A percentile compares a stretch with the other conserved stretches of the same genome.
phyloP scores from a whole-genome alignment of 305 asterid genomes.

The Solanum hybrid region DNA sequence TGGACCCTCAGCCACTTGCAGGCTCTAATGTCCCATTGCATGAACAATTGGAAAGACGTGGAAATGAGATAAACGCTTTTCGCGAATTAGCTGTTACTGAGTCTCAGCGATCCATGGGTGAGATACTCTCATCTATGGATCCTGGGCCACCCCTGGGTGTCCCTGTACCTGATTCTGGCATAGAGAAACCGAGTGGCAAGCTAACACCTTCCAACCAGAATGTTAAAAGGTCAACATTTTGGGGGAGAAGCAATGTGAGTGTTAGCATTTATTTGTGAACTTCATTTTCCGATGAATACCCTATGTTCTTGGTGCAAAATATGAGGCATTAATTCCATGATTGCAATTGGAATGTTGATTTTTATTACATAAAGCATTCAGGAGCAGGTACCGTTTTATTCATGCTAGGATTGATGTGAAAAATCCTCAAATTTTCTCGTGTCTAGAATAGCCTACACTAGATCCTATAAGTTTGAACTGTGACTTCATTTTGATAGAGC shows the following conservation, averaged over 20 bases:
- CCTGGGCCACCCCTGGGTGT: conserved; percentile 53
- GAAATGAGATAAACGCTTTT: conserved; percentile 40
- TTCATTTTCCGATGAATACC: neutral
- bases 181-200: conserved; percentile 47
- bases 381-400: neutral
- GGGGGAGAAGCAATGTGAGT: conserved; percentile 91
- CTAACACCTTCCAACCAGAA: conserved; percentile 40
- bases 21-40: conserved; percentile 37
- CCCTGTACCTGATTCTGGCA: conserved; percentile 44
- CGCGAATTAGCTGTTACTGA: conserved; percentile 43
- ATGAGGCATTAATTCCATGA: neutral
- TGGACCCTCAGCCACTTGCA: conserved; percentile 33
- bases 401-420: neutral
- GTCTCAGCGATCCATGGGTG: conserved; percentile 78
- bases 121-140: conserved; percentile 65
- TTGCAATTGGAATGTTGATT: neutral
- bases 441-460: neutral
- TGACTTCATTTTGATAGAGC: neutral
- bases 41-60: conserved; percentile 54
- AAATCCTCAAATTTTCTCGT: neutral
- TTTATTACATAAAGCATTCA: neutral
- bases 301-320: neutral
- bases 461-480: neutral
- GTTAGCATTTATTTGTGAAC: conserved; percentile 7
- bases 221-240: conserved; percentile 68